These are phyloP conservation scores for Aphanomyces invadans DNA, from an alignment of 352 stramenopile genomes.

Conservation along the genomic window DNA sequence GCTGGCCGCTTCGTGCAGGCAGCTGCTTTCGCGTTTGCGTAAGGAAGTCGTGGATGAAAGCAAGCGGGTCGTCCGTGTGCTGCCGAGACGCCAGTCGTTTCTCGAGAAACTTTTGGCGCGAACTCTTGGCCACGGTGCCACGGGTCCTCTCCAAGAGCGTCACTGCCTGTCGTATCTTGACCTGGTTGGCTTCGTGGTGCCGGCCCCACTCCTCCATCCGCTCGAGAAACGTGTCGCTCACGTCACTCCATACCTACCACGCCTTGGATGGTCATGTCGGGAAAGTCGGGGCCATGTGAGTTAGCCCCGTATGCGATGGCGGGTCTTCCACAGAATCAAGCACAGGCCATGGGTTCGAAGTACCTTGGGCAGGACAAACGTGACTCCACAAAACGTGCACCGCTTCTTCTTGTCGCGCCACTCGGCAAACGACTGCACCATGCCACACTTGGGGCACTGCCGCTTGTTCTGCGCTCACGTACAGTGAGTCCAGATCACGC, in stretches of 20 bases:
- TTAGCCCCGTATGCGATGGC: too few relatives aligned
- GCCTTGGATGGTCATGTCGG: background rate
- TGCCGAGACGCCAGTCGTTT: constrained; percentile 44
- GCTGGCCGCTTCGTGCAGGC: too few relatives aligned
- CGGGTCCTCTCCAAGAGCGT: constrained; percentile 32
- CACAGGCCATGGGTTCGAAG: background rate
- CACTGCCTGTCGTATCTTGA: constrained; percentile 45
- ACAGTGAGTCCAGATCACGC: background rate
- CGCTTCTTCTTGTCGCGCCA: constrained; percentile 81
- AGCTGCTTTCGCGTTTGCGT: background rate
- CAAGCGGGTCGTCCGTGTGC: constrained; percentile 39
- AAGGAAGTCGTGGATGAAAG: constrained; percentile 3
- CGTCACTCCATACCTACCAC: constrained; percentile 59
- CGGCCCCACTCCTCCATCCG: constrained; percentile 45
- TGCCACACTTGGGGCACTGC: constrained; percentile 54
- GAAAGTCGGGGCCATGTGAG: background rate
- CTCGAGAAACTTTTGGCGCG: constrained; percentile 35
- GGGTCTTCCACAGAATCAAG: background rate
- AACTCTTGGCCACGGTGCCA: constrained; percentile 36
- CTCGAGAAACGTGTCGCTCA: constrained; percentile 52
- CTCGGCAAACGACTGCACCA: constrained; percentile 71
- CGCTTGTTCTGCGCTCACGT: constrained; percentile 54
- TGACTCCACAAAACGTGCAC: constrained; percentile 66
- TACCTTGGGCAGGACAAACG: constrained; percentile 46
- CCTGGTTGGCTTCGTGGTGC: constrained; percentile 38